Evolutionary conservation across 2,329 filamentous ascomycete genomes (phyloP).

Genomic region (Pseudocercospora musae): DNA sequence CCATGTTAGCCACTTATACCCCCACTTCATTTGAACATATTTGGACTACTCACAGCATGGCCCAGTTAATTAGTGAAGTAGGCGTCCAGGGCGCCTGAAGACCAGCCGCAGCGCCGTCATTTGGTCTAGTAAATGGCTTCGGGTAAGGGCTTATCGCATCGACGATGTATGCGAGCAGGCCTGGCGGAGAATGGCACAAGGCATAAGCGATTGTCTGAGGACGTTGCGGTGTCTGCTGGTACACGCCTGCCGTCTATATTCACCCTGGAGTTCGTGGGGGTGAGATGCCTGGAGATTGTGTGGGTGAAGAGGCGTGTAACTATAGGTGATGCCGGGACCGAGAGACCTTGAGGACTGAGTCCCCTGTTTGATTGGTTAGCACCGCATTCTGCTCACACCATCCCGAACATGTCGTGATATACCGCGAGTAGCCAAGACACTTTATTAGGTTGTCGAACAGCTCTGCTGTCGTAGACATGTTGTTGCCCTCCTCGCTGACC

Average conservation of each 20-base stretch:
- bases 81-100: constrained; percentile 33
- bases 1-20: neutral
- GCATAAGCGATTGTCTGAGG: constrained; percentile 59
- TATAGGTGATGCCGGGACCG: constrained; percentile 3
- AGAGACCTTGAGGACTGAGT: constrained; percentile 29
- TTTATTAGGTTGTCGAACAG: constrained; percentile 60
- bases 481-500: constrained; percentile 49
- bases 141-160: constrained; percentile 25
- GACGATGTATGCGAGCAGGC: constrained; percentile 55
- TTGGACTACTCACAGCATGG: constrained; percentile 46
- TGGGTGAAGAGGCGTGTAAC: neutral
- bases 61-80: constrained; percentile 58
- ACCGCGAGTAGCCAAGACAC: constrained; percentile 57
- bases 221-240: constrained; percentile 23
- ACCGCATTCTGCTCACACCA: constrained; percentile 38
- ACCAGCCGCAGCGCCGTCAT: neutral
- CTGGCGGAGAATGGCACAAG: constrained; percentile 60
- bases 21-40: too few relatives aligned
- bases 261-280: constrained; percentile 23
- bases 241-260: too few relatives aligned
- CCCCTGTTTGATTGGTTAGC: constrained; percentile 34
- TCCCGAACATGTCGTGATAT: constrained; percentile 56
- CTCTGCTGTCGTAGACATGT: constrained; percentile 53
- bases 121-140: neutral
- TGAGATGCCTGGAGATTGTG: constrained; percentile 1